phyloP scores from a whole-genome alignment of 1,139 yeast species.

The Diutina pseudorugosa region DNA sequence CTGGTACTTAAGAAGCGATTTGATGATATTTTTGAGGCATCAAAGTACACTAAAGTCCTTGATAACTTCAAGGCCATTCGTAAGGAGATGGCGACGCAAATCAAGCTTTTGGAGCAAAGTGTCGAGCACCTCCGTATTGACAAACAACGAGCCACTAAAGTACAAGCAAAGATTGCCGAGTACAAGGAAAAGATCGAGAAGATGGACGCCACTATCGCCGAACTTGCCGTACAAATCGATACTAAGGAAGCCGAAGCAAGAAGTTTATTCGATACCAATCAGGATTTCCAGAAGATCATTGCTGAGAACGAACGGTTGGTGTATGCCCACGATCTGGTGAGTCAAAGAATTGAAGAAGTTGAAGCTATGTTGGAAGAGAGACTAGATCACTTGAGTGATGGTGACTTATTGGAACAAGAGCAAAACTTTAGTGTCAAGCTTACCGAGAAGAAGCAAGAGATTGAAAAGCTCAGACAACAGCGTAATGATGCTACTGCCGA shows the following conservation, averaged over 20 bases:
- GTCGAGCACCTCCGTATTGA: slow-evolving; percentile 69
- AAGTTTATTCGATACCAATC: slow-evolving; percentile 59
- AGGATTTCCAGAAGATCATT: slow-evolving; percentile 55
- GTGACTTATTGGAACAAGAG: not conserved
- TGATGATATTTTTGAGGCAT: slow-evolving; percentile 94
- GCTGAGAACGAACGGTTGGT: not conserved
- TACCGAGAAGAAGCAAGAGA: not conserved
- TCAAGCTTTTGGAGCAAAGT: slow-evolving; percentile 63
- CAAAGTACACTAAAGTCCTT: slow-evolving; percentile 82
- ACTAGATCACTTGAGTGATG: not conserved
- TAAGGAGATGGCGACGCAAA: slow-evolving; percentile 67
- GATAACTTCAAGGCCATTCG: slow-evolving; percentile 66
- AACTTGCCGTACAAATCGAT: slow-evolving; percentile 29
- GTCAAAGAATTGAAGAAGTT: not conserved
- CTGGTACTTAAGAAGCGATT: slow-evolving; percentile 78
- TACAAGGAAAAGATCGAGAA: slow-evolving; percentile 32
- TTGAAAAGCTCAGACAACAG: not conserved
- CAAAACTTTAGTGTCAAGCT: not conserved
- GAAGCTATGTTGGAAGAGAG: not conserved
- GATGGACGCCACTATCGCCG: slow-evolving; percentile 37
- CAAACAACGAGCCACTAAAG: slow-evolving; percentile 56
- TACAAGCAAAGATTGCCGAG: slow-evolving; percentile 34
- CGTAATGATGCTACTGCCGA: not conserved
- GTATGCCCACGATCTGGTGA: not conserved
- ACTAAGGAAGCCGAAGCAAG: slow-evolving; percentile 36